phyloP scores from a whole-genome alignment of 805 yeast genomes.

The Lachancea sp. region DNA sequence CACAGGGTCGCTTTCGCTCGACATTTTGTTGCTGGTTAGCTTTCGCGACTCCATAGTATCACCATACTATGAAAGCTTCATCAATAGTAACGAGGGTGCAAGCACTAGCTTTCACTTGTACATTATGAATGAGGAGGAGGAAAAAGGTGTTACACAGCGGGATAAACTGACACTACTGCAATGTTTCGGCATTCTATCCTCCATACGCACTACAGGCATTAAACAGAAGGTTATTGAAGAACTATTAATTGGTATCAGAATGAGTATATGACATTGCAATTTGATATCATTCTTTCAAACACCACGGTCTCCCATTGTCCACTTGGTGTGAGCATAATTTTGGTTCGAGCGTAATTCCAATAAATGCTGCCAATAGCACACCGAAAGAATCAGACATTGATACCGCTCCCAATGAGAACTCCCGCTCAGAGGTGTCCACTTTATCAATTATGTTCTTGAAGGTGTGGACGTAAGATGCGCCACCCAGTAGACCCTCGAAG shows the following conservation, averaged over 20 bases:
- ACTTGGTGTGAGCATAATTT: slow-evolving; percentile 67
- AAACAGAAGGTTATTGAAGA: slow-evolving; percentile 56
- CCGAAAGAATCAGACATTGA: slow-evolving; percentile 84
- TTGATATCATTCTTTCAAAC: slow-evolving; percentile 37
- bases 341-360: slow-evolving; percentile 72
- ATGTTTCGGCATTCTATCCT: slow-evolving; percentile 53
- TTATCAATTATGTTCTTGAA: slow-evolving; percentile 69
- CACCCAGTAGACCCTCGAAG: slow-evolving; percentile 89
- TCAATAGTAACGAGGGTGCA: slow-evolving; percentile 30
- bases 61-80: slow-evolving; percentile 44
- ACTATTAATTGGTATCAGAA: slow-evolving; percentile 34
- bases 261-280: slow-evolving; percentile 24
- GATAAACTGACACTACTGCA: slow-evolving; percentile 44
- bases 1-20: slow-evolving; percentile 25
- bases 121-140: slow-evolving; percentile 32
- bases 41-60: slow-evolving; percentile 49
- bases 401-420: slow-evolving; percentile 77
- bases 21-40: slow-evolving; percentile 37
- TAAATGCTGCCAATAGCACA: slow-evolving; percentile 68
- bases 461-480: slow-evolving; percentile 84
- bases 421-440: slow-evolving; percentile 46
- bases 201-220: slow-evolving; percentile 47
- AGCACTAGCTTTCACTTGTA: slow-evolving; percentile 29
- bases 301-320: slow-evolving; percentile 71
- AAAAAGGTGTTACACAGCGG: slow-evolving; percentile 38